Evolutionary conservation across 805 yeast species (phyloP), one percentile per base, ranked within the genome.

Genomic region (Candida yuanshanica): DNA sequence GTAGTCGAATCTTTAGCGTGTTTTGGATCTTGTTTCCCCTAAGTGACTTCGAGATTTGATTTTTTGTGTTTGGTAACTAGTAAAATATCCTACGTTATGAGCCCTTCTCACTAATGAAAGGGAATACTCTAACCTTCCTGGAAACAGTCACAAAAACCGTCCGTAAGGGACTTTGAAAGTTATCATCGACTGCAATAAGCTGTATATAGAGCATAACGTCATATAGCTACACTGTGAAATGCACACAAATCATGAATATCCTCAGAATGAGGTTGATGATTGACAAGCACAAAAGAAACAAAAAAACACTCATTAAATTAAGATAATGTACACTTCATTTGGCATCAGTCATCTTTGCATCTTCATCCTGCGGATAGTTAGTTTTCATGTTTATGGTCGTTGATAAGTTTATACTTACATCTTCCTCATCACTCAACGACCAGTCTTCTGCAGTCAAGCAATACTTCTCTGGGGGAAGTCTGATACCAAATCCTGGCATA

Each of bases 391-490:
- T 4, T 4, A 5, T 31, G n/a, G 5, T 13, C 14, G 3, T 18
- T 8, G n/a, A 18, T 17, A 18, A 16, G 5, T 16, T 16, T 4
- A 16, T 29, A 31, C 34, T 18, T n/a, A 31, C 34, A n/a, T 31
- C 52, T 32, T 55, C 60, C 45, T 75, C 79, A 42, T 75, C 81
- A 27, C 75, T 79, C 33, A 76, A 51, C 41, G 77, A 81, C 82
- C 90, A 85, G 47, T 85, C 89, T 47, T 73, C 74, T 1, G 86
- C 93, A 0, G 96, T 89, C 40, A 90, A 67, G 65, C 98, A 90
- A 65, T 88, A 90, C 75, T 90, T 93, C 67, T 93, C 99, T 5
- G 99, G 98, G 3, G 99, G 99, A 38, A 95, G 69, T 49, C 97
- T 77, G 31, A 93, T 74, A 10, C 99, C 98, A 82, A 88, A 89